These are phyloP conservation scores for Brettanomyces sp. DNA, from an alignment of 805 yeast species.

Conservation along the genomic window DNA sequence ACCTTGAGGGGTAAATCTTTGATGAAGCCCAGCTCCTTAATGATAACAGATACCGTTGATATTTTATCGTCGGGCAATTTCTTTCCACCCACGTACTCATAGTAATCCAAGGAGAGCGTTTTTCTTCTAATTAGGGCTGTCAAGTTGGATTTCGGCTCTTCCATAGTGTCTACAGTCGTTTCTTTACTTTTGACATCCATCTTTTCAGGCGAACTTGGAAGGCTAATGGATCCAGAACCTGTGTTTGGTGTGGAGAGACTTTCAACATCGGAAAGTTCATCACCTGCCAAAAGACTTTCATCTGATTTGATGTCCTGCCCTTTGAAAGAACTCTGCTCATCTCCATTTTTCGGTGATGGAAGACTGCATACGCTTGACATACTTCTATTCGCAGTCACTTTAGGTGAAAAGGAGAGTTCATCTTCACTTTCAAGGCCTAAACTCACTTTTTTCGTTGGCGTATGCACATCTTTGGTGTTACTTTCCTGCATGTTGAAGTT, in stretches of 20 bases:
- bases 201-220: neutral
- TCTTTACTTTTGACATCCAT: neutral
- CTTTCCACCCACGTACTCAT: slow-evolving; percentile 16
- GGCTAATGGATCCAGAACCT: neutral
- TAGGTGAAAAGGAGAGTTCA: neutral
- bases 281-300: neutral
- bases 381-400: neutral
- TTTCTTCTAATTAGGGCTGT: slow-evolving; percentile 36
- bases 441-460: neutral
- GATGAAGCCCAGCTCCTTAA: slow-evolving; percentile 11
- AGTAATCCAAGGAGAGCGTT: slow-evolving; percentile 34
- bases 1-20: slow-evolving; percentile 12
- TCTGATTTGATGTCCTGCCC: too few relatives aligned
- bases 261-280: neutral
- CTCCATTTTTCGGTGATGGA: too few relatives aligned
- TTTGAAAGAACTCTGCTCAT: too few relatives aligned
- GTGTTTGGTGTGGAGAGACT: neutral
- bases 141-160: slow-evolving; percentile 23
- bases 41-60: slow-evolving; percentile 8
- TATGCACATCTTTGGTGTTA: too few relatives aligned
- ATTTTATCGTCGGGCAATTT: slow-evolving; percentile 7
- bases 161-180: neutral
- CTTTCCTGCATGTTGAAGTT: too few relatives aligned
- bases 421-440: neutral
- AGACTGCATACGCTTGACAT: neutral